Evolutionary conservation across 805 yeast species (phyloP).

Genomic region (Spathaspora arborariae): DNA sequence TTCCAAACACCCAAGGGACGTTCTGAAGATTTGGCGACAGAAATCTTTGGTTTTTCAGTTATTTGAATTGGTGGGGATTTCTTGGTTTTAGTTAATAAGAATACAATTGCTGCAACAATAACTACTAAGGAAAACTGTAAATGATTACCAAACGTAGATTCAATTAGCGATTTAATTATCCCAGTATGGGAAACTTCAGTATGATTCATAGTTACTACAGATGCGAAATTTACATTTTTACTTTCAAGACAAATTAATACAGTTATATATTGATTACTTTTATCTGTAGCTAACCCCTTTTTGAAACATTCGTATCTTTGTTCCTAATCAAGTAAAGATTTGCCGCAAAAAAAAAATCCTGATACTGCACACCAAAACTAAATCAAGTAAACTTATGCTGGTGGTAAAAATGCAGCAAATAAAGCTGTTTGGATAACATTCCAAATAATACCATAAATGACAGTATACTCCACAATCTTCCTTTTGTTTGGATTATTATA

Average conservation of each 20-base stretch:
- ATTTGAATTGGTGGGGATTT: background rate
- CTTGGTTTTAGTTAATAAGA: background rate
- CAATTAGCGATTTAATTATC: background rate
- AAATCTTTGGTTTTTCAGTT: background rate
- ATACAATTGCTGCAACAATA: background rate
- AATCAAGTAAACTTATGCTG: constrained; percentile 53
- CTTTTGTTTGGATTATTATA: constrained; percentile 13
- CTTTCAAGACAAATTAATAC: background rate
- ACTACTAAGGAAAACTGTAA: background rate
- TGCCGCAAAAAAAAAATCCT: background rate
- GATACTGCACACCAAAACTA: background rate
- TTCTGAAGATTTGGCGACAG: constrained; percentile 1
- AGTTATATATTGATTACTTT: background rate
- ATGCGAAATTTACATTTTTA: background rate
- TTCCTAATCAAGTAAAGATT: constrained; percentile 1
- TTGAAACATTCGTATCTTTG: background rate
- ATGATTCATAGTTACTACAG: background rate
- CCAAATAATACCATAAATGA: constrained; percentile 60
- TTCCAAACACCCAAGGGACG: constrained; percentile 50
- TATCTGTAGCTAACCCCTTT: background rate
- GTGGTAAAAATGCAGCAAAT: constrained; percentile 84
- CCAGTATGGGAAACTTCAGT: constrained; percentile 2
- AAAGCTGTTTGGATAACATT: constrained; percentile 62
- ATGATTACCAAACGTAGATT: background rate
- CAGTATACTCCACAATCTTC: constrained; percentile 14